Base-by-base conservation (phyloP, 306 rosid species). In the Vicia faba region DNA sequence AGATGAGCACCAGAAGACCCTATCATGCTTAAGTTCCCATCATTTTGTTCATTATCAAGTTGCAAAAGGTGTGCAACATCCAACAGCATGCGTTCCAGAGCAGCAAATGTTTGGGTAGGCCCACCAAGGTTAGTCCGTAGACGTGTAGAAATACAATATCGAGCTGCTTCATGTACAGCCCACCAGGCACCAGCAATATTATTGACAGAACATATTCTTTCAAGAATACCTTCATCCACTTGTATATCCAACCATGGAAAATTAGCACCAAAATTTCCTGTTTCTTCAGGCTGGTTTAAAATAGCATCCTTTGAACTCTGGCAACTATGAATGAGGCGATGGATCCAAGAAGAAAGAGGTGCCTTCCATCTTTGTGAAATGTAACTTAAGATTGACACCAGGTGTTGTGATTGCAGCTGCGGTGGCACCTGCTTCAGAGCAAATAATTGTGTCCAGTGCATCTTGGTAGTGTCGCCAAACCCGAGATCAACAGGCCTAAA, bases 71-170 rank as follows among this genome's bases (percentile, higher is more conserved):
- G 96, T 46, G 96, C 96, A 45, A 87, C 56, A 39, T 92, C 98
- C 86, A 92, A 81, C 73, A 92, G 98, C 98, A 89, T 92, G 71
- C 96, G 85, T 68, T 92, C 98, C 61, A 92, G 69, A 28, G 98
- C 95, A 62, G 95, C 96, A 82, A 92, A 92, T 69, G 98, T 92
- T 82, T 92, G 98, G 53, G 96, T 89, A 40, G 98, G 96, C 62
- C 98, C 98, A 72, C 98, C 98, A 61, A 92, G 96, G 79, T 89
- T 87, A 59, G 98, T 92, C 54, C 98, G 87, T 72, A 92, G 89
- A 29, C 98, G 91, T 70, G 87, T 75, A 31, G 88, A 73, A 78
- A 92, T 85, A 82, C 96, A 92, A 61, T 87, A 92, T 79, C 96
- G 83, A 64, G 98, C 95, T 36, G 96, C 92, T 81, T 92, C 98